phyloP scores from a whole-genome alignment of 2,329 filamentous ascomycete genomes.

The Pseudocercospora fijiensis region DNA sequence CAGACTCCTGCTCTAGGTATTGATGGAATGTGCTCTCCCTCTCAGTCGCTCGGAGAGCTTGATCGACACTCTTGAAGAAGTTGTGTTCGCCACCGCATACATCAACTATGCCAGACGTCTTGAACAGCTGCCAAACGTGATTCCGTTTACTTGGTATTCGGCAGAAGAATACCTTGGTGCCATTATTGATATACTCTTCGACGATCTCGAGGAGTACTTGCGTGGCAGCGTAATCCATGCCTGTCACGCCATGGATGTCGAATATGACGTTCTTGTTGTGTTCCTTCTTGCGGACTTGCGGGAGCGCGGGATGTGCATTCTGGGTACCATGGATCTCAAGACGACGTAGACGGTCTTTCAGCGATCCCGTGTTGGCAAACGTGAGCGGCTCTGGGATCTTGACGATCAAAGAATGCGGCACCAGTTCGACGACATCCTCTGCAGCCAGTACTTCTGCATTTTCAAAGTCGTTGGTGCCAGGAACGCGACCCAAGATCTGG shows the following conservation, averaged over 20 bases:
- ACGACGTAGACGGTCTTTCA: constrained; percentile 78
- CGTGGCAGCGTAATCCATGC: constrained; percentile 86
- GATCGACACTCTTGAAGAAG: constrained; percentile 80
- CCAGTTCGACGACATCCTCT: constrained; percentile 65
- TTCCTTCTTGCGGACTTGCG: constrained; percentile 71
- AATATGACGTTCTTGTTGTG: constrained; percentile 93
- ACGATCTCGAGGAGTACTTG: constrained; percentile 93
- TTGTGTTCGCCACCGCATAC: constrained; percentile 73
- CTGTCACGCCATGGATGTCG: constrained; percentile 95
- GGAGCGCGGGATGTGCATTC: constrained; percentile 80
- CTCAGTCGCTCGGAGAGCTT: constrained; percentile 80
- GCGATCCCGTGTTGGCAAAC: constrained; percentile 88
- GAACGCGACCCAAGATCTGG: constrained; percentile 88
- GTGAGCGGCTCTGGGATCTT: constrained; percentile 97
- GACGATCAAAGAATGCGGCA: constrained; percentile 90
- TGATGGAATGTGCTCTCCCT: constrained; percentile 43
- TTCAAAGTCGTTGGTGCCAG: constrained; percentile 75
- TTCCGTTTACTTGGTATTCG: constrained; percentile 50
- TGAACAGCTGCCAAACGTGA: constrained; percentile 70
- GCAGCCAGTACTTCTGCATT: constrained; percentile 65
- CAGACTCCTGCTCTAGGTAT: constrained; percentile 10
- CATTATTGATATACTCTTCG: constrained; percentile 69
- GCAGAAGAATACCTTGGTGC: constrained; percentile 75
- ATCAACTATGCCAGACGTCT: constrained; percentile 79
- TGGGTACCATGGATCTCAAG: constrained; percentile 89